Percentiles rank a stretch among this genome's conserved stretches.
phyloP scores from a whole-genome alignment of 164 flowering plant species.

The Stephania cephalantha region DNA sequence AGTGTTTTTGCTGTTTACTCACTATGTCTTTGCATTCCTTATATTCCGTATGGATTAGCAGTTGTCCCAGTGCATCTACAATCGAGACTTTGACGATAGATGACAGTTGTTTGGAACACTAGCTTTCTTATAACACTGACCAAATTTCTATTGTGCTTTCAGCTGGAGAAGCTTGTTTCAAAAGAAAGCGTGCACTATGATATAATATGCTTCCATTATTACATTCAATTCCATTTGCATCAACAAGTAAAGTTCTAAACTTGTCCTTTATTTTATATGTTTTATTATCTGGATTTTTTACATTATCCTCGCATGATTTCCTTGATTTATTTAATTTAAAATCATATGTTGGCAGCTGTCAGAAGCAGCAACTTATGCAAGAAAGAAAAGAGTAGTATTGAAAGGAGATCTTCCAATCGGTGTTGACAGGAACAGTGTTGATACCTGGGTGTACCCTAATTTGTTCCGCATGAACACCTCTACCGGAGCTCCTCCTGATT shows the following conservation, averaged over 20 bases:
- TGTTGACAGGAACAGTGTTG: constrained; percentile 90
- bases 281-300: background rate
- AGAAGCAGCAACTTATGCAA: constrained; percentile 85
- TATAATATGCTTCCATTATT: constrained; percentile 74
- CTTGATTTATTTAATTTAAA: background rate
- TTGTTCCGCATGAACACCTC: constrained; percentile 94
- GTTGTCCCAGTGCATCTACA: background rate
- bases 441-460: constrained; percentile 93
- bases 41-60: background rate
- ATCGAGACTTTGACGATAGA: background rate
- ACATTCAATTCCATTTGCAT: constrained; percentile 81
- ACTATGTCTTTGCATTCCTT: background rate
- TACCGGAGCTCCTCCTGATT: constrained; percentile 96
- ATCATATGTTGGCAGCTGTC: constrained; percentile 44
- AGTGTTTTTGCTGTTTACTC: background rate
- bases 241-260: background rate
- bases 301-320: background rate
- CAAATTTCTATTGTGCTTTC: constrained; percentile 21
- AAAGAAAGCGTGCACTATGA: constrained; percentile 75
- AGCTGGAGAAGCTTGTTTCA: constrained; percentile 89
- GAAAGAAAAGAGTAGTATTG: constrained; percentile 71
- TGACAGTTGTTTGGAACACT: background rate
- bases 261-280: background rate
- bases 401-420: constrained; percentile 98
- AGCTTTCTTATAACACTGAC: constrained; percentile 7